A percentile compares a stretch with the other conserved stretches of the same genome.
Conservation (phyloP, 1,284 basidiomycete genomes). For the Ganoderma lingzhi region DNA sequence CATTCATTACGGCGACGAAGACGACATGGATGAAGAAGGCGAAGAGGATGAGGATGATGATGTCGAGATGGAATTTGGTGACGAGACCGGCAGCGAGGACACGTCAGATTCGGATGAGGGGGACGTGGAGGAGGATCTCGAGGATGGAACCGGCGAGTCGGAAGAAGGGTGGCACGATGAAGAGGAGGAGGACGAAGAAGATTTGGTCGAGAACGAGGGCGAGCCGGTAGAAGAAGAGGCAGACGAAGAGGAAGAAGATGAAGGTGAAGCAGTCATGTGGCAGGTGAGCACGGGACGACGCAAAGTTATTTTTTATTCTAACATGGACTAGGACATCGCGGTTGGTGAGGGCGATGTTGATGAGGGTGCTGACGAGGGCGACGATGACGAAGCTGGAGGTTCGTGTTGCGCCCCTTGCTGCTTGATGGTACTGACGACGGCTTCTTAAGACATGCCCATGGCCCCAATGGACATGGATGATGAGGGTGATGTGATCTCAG, state of each 20-base stretch:
- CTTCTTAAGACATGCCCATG: constrained; percentile 33
- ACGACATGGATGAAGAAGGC: constrained; percentile 84
- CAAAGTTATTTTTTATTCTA: background rate
- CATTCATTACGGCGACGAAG: constrained; percentile 70
- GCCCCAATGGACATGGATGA: constrained; percentile 49
- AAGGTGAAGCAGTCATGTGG: constrained; percentile 70
- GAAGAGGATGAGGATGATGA: constrained; percentile 80
- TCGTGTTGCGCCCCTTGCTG: constrained; percentile 11
- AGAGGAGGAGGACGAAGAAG: constrained; percentile 73
- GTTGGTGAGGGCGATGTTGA: constrained; percentile 49
- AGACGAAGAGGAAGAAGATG: constrained; percentile 54
- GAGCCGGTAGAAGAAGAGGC: constrained; percentile 57
- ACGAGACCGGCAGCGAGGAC: constrained; percentile 82
- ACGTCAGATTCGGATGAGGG: constrained; percentile 77
- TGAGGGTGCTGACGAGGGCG: constrained; percentile 54
- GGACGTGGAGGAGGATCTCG: constrained; percentile 68
- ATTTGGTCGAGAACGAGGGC: constrained; percentile 61
- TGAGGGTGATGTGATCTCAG: constrained; percentile 75
- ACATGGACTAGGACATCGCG: constrained; percentile 59
- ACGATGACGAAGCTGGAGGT: constrained; percentile 51
- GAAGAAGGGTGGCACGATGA: constrained; percentile 71
- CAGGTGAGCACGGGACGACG: constrained; percentile 58
- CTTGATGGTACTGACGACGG: background rate
- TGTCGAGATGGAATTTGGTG: constrained; percentile 88
- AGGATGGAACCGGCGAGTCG: constrained; percentile 67